Percentiles rank a stretch among this genome's conserved stretches.
Conservation (phyloP, 768 basidiomycete species). For the Lactarius trivialis region DNA sequence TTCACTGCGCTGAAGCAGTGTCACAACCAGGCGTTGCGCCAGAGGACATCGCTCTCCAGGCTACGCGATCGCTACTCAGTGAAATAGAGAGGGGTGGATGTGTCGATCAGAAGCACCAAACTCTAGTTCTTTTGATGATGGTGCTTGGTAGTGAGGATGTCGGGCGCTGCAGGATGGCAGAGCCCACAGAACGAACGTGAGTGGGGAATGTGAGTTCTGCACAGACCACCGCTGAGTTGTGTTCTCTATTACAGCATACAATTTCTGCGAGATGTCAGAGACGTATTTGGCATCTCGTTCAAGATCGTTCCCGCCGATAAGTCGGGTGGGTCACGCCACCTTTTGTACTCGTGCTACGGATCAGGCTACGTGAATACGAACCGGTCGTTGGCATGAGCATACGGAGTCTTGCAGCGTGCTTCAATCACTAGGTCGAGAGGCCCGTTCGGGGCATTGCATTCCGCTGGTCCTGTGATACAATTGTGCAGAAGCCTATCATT, state of each 20-base stretch:
- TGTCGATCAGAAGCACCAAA: constrained; percentile 85
- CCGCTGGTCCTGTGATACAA: too few species aligned
- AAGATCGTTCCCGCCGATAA: constrained; percentile 68
- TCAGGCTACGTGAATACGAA: constrained; percentile 89
- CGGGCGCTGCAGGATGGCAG: constrained; percentile 79
- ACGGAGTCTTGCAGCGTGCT: neutral
- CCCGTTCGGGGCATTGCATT: neutral
- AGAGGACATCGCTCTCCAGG: constrained; percentile 85
- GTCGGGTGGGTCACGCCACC: constrained; percentile 45
- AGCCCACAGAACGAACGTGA: constrained; percentile 72
- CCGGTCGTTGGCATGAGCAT: constrained; percentile 56
- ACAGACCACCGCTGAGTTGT: constrained; percentile 18
- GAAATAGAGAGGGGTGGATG: constrained; percentile 85
- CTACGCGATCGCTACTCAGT: constrained; percentile 68
- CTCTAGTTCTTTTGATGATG: constrained; percentile 82
- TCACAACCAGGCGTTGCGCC: constrained; percentile 81
- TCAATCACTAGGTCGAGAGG: neutral
- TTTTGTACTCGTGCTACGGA: constrained; percentile 86
- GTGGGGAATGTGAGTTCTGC: neutral
- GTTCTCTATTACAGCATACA: constrained; percentile 56
- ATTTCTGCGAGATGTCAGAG: constrained; percentile 75
- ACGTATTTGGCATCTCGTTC: constrained; percentile 88
- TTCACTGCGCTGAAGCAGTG: constrained; percentile 82
- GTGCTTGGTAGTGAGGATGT: constrained; percentile 97
- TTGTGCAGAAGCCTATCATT: neutral